Conservation (phyloP, 2,329 filamentous ascomycete species). For the Fusarium ambrosium region DNA sequence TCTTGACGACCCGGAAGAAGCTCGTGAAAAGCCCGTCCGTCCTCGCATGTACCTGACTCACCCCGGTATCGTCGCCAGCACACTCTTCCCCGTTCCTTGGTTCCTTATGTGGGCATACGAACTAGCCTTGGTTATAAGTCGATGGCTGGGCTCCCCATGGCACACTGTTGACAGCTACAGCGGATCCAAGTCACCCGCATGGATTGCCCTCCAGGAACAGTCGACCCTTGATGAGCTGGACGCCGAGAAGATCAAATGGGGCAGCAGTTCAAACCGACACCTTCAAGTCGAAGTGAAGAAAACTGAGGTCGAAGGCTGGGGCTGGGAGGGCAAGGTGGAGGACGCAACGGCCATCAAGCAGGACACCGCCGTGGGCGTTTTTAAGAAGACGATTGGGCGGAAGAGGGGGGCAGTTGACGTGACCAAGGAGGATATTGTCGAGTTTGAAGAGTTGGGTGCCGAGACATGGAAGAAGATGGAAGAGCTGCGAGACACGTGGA, state of each 20-base stretch:
- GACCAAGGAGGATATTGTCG: constrained; percentile 70
- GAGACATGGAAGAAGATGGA: constrained; percentile 80
- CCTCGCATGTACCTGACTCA: constrained; percentile 84
- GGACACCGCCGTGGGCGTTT: constrained; percentile 61
- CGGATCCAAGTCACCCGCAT: constrained; percentile 82
- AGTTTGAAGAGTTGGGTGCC: constrained; percentile 73
- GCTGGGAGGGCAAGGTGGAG: constrained; percentile 73
- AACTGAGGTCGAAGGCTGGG: constrained; percentile 92
- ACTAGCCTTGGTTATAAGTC: constrained; percentile 76
- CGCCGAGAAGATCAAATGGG: constrained; percentile 82
- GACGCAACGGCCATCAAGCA: constrained; percentile 57
- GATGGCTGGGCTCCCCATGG: constrained; percentile 89
- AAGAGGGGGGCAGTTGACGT: constrained; percentile 69
- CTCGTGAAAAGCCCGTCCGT: constrained; percentile 41
- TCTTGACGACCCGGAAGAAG: constrained; percentile 38
- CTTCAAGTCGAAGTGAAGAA: constrained; percentile 75
- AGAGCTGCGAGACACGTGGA: constrained; percentile 74
- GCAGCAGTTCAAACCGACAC: constrained; percentile 73
- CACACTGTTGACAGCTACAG: constrained; percentile 82
- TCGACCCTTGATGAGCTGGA: constrained; percentile 69
- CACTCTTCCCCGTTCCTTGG: constrained; percentile 80
- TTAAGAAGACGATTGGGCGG: constrained; percentile 68
- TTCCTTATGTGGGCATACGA: constrained; percentile 79
- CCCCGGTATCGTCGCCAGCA: constrained; percentile 87
- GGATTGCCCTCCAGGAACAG: constrained; percentile 79